Conservation (phyloP, 257 asterid genomes). For the Paulownia fortunei region DNA sequence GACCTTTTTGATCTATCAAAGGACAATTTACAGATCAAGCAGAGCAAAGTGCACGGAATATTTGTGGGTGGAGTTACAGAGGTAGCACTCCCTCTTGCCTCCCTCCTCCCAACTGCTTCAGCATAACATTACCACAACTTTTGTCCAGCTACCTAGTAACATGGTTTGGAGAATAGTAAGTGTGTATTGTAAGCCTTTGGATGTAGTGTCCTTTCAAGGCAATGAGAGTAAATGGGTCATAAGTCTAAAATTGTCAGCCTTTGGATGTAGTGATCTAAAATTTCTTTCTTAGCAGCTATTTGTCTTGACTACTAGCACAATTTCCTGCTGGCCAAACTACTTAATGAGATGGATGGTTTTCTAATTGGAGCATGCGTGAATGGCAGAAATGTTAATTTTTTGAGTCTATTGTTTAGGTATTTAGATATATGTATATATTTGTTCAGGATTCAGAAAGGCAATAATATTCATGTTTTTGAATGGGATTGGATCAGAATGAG, state of each 20-base stretch:
- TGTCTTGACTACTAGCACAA: conserved; percentile 13
- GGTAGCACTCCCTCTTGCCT: conserved; percentile 39
- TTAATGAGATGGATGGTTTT: conserved; percentile 12
- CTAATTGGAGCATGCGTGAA: conserved; percentile 1
- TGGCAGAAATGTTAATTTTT: background rate
- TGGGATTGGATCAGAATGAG: conserved; percentile 4
- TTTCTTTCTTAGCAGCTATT: background rate
- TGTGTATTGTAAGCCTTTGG: background rate
- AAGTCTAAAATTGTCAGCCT: conserved; percentile 19
- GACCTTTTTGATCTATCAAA: conserved; percentile 85
- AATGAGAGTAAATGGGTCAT: background rate
- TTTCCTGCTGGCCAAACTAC: conserved; percentile 6
- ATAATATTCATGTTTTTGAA: background rate
- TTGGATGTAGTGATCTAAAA: conserved; percentile 12
- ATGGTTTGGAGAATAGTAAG: background rate
- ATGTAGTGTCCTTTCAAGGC: background rate
- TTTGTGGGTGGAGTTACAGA: conserved; percentile 74
- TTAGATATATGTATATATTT: background rate
- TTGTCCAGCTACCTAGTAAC: background rate
- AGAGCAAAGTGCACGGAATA: conserved; percentile 68
- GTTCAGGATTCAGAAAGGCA: background rate
- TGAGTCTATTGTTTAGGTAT: background rate
- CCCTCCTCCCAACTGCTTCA: conserved; percentile 22
- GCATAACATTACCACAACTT: background rate
- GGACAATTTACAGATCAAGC: conserved; percentile 82